These are phyloP conservation scores for Selaginella tamariscina DNA, from an alignment of 75 land plant genomes.

Conservation along the genomic window DNA sequence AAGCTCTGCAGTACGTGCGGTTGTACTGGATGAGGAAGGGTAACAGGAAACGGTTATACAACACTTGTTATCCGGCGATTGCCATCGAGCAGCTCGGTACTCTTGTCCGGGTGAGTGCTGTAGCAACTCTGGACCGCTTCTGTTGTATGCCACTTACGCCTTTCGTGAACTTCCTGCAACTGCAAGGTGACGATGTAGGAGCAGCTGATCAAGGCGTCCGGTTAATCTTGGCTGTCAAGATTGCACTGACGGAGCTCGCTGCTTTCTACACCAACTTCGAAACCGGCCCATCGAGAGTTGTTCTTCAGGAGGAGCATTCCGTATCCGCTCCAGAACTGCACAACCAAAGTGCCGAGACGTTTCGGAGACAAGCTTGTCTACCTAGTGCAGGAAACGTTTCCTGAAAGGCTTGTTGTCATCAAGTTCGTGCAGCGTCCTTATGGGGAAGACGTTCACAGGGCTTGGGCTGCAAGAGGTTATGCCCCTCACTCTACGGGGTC, in stretches of 20 bases:
- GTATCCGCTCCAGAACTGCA: slow-evolving; percentile 1
- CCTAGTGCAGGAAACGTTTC: background rate
- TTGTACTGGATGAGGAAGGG: slow-evolving; percentile 1
- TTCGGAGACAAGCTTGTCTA: slow-evolving; percentile 1
- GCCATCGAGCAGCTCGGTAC: slow-evolving; percentile 1
- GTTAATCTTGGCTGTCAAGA: background rate
- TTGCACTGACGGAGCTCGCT: slow-evolving; percentile 4
- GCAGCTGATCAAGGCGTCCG: slow-evolving; percentile 1
- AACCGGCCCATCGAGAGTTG: background rate
- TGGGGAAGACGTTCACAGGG: slow-evolving; percentile 4
- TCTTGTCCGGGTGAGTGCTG: slow-evolving; percentile 1
- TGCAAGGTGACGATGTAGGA: background rate
- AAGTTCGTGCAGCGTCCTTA: slow-evolving; percentile 3
- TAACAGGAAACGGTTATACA: slow-evolving; percentile 1
- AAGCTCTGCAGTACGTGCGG: background rate
- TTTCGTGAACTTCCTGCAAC: slow-evolving; percentile 1
- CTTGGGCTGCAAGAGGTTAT: slow-evolving; percentile 1
- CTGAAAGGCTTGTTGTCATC: slow-evolving; percentile 1
- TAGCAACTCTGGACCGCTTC: slow-evolving; percentile 1
- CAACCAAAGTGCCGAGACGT: background rate
- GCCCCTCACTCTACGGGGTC: slow-evolving; percentile 2
- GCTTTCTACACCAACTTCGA: slow-evolving; percentile 3
- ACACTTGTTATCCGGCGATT: slow-evolving; percentile 1
- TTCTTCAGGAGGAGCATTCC: background rate
- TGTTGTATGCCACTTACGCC: background rate